These are phyloP conservation scores for Lepraria neglecta DNA, from an alignment of 495 filamentous ascomycete genomes.

Conservation along the genomic window DNA sequence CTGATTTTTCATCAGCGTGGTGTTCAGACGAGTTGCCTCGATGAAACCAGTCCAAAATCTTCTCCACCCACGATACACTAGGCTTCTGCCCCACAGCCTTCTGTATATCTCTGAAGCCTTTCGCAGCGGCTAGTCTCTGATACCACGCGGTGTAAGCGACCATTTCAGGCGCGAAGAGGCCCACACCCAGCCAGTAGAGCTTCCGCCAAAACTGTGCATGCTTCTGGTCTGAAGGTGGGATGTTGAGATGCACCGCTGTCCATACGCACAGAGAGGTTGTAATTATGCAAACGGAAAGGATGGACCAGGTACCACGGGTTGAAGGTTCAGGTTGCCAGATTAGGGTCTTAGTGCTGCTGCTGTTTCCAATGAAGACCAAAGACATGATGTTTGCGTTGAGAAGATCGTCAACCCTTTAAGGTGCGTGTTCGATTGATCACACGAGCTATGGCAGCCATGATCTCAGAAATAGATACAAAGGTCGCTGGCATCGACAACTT, in stretches of 20 bases:
- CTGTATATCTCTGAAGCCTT: background rate
- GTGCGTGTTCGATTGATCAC: too few species aligned
- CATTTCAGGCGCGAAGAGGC: slow-evolving; percentile 1
- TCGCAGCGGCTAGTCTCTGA: slow-evolving; percentile 1
- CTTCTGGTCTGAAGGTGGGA: slow-evolving; percentile 22
- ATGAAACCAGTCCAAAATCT: background rate
- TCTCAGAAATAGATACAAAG: too few species aligned
- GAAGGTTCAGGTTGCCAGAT: slow-evolving; percentile 27
- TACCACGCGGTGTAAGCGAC: slow-evolving; percentile 6
- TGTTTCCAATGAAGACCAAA: background rate
- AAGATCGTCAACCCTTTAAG: too few species aligned
- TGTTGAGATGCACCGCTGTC: slow-evolving; percentile 32
- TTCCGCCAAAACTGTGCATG: background rate
- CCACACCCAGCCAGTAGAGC: background rate
- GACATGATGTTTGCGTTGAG: too few species aligned
- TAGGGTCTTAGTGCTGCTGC: background rate
- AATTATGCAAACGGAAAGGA: slow-evolving; percentile 32
- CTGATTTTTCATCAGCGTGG: background rate
- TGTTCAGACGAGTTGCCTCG: background rate
- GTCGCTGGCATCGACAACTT: too few species aligned
- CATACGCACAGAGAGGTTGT: slow-evolving; percentile 35
- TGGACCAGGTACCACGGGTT: slow-evolving; percentile 31
- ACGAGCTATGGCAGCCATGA: too few species aligned
- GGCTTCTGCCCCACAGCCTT: background rate
- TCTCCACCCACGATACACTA: background rate